Base-by-base conservation (phyloP, 352 stramenopile species). In the Blastocystis sp. region DNA sequence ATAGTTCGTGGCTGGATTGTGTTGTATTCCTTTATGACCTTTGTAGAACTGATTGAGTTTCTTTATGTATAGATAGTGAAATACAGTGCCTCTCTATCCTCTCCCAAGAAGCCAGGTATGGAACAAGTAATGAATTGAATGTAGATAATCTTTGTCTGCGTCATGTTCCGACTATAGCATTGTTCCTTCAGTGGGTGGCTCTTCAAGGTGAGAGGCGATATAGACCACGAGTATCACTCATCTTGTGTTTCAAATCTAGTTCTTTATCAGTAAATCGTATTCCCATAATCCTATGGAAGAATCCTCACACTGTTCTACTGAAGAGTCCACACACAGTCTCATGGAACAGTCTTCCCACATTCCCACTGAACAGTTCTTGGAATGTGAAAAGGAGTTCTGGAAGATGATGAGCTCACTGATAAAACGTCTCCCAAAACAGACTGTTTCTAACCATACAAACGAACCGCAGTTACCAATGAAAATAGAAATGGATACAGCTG, bases 131-230 rank as follows among this genome's bases (percentile, higher is more conserved):
- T 48, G 66, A 9, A 13, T 53, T 3, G 17, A 53, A 35, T 15
- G 30, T 78, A 78, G 66, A 51, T 56, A 7, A 78, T 19, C 17
- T 48, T 11, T 30, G 33, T 15, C 37, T 58, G 30, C 37, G 33
- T 15, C 33, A 78, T 33, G 22, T 78, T 0, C 19, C 66, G 6
- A 56, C 33, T 4, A 33, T 78, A 0, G 37, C 37, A 4, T 33
- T 78, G 3, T 78, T 78, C n/a, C 66, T 78, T 24, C 66, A 78
- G n/a, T 78, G 66, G 66, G 11, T 62, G 56, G 15, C 5, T 62
- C 56, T 62, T 62, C 56, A 33, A 33, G 5, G 13, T 33, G 56
- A 62, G 27, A 33, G 15, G 13, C 19, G 13, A 33, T 62, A 62
- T 62, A 3, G 56, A 62, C 56, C 56, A 7, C 3, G 56, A 33